Percentiles rank a stretch among this genome's conserved stretches.
Evolutionary conservation across 78 protist genomes (phyloP).

Genomic region (Neovahlkampfia damariscottae): DNA sequence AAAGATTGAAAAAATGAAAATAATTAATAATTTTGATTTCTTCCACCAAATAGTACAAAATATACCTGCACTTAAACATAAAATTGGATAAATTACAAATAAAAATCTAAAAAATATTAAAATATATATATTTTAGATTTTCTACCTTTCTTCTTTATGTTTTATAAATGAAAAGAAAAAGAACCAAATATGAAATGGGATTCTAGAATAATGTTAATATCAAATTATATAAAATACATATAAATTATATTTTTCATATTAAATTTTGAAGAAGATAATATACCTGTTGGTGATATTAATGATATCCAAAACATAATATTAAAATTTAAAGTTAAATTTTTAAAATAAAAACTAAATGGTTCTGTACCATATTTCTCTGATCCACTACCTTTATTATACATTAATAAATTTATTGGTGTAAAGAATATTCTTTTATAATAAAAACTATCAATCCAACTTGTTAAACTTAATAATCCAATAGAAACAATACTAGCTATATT

Average conservation of each 20-base stretch:
- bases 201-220: background rate
- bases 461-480: background rate
- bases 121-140: too few species aligned
- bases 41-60: too few species aligned
- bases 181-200: conserved; percentile 33
- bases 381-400: conserved; percentile 23
- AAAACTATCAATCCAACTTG: background rate
- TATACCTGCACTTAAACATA: conserved; percentile 8
- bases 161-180: conserved; percentile 22
- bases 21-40: background rate
- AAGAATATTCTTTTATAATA: background rate
- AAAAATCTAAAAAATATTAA: too few species aligned
- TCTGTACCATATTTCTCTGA: conserved; percentile 49
- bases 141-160: conserved; percentile 51
- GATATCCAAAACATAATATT: background rate
- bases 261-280: background rate
- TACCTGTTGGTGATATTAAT: background rate
- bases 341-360: conserved; percentile 10
- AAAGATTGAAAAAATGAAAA: background rate
- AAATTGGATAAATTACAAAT: conserved; percentile 14
- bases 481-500: background rate
- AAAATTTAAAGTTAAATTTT: conserved; percentile 23
- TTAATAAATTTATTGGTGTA: conserved; percentile 12
- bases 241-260: background rate
- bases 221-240: background rate